These are phyloP conservation scores for Apiotrichum mycotoxinovorans DNA, from an alignment of 1,284 basidiomycete species.

Conservation along the genomic window DNA sequence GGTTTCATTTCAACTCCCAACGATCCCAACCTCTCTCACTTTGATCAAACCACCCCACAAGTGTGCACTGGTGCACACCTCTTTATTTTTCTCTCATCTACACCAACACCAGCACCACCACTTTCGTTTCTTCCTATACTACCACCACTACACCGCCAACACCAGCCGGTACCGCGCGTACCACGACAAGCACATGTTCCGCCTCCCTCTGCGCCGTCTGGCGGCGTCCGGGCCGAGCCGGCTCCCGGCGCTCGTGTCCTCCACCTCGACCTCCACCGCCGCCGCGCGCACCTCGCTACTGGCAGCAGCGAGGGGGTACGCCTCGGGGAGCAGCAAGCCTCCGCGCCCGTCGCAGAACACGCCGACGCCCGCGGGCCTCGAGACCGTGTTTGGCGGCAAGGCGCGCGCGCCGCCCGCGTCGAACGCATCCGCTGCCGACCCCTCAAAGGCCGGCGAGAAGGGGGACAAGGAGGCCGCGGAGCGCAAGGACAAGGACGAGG, in stretches of 20 bases:
- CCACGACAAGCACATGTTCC: slow-evolving; percentile 12
- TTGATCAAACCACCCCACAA: no score
- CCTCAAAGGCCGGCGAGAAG: not conserved
- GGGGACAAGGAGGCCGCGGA: slow-evolving; percentile 25
- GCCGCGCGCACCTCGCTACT: no score
- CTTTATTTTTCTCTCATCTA: no score
- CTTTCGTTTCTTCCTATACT: not conserved
- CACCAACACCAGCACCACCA: not conserved
- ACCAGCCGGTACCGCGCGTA: not conserved
- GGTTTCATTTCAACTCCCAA: no score
- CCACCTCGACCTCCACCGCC: slow-evolving; percentile 6
- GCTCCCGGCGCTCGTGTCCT: slow-evolving; percentile 21
- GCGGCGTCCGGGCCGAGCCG: slow-evolving; percentile 12
- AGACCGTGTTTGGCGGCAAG: slow-evolving; percentile 40
- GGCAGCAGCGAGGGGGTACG: slow-evolving; percentile 25
- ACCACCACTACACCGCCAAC: not conserved
- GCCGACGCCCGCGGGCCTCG: slow-evolving; percentile 41
- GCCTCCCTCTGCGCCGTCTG: slow-evolving; percentile 8
- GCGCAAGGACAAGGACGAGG: slow-evolving; percentile 14
- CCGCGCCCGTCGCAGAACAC: slow-evolving; percentile 36
- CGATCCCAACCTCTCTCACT: no score
- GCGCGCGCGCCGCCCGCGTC: slow-evolving; percentile 9
- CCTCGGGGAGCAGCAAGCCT: slow-evolving; percentile 27
- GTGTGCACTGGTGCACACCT: no score
- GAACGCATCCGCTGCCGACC: not conserved